Percentiles rank a stretch among this genome's conserved stretches.
phyloP scores from a whole-genome alignment of 2,329 filamentous ascomycete genomes.

The Diaporthe destruens region DNA sequence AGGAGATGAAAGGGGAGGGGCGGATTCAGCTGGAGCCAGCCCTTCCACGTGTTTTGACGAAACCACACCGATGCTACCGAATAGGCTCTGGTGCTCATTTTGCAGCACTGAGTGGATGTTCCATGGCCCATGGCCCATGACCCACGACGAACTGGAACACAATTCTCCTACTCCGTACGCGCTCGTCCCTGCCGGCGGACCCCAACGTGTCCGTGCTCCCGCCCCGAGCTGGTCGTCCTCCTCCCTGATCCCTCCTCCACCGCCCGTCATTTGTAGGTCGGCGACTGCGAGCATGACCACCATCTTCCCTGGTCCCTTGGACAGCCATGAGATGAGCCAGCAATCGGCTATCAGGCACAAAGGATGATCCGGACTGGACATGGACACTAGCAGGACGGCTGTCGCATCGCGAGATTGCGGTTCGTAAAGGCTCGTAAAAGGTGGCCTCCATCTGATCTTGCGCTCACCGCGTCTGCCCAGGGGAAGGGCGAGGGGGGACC shows the following conservation, averaged over 20 bases:
- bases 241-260: constrained; percentile 22
- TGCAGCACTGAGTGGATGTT: constrained; percentile 3
- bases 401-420: constrained; percentile 31
- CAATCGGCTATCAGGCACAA: constrained; percentile 25
- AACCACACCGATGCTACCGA: constrained; percentile 30
- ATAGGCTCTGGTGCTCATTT: constrained; percentile 32
- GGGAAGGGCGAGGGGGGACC: neutral
- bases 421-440: constrained; percentile 34
- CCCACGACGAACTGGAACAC: constrained; percentile 26
- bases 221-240: constrained; percentile 24
- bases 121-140: constrained; percentile 28
- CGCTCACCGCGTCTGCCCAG: neutral
- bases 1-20: constrained; percentile 24
- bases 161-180: constrained; percentile 25
- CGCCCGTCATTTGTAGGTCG: constrained; percentile 20
- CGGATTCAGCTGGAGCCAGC: constrained; percentile 18
- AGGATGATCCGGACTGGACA: constrained; percentile 12
- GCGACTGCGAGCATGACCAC: constrained; percentile 21
- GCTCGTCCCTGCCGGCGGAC: constrained; percentile 30
- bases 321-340: constrained; percentile 18
- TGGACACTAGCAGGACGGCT: constrained; percentile 18
- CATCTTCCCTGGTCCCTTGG: neutral
- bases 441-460: constrained; percentile 27
- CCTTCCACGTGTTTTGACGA: constrained; percentile 34
- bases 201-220: constrained; percentile 37